Evolutionary conservation across 257 asterid species (phyloP).

Genomic region (Cynanchum wilfordii): DNA sequence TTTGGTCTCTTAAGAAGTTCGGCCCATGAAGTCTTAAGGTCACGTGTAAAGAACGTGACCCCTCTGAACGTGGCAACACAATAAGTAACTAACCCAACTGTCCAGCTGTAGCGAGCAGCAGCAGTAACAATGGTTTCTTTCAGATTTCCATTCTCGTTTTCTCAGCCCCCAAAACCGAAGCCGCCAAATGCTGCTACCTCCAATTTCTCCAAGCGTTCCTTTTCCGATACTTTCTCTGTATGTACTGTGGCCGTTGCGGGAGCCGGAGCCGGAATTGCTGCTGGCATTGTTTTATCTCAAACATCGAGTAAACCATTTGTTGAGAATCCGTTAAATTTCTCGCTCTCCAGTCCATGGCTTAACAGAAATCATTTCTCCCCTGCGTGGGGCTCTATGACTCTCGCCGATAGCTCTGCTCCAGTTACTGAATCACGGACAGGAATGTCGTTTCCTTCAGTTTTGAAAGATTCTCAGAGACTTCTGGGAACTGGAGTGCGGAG

Average conservation of each 20-base stretch:
- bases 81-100: not conserved
- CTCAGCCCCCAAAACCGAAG: slow-evolving; percentile 64
- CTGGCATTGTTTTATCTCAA: slow-evolving; percentile 46
- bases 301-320: slow-evolving; percentile 32
- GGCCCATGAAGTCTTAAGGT: not conserved
- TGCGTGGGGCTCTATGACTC: slow-evolving; percentile 66
- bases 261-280: slow-evolving; percentile 29
- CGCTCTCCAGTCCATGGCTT: slow-evolving; percentile 32
- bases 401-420: slow-evolving; percentile 41
- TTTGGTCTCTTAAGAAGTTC: no score
- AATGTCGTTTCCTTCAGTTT: slow-evolving; percentile 61
- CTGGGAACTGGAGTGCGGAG: slow-evolving; percentile 79
- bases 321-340: slow-evolving; percentile 40
- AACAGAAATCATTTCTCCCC: slow-evolving; percentile 24
- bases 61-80: not conserved
- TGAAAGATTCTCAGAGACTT: slow-evolving; percentile 68
- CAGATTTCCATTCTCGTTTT: slow-evolving; percentile 85
- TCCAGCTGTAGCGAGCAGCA: not conserved
- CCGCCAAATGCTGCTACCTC: slow-evolving; percentile 33
- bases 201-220: slow-evolving; percentile 14
- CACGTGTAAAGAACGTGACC: not conserved
- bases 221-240: slow-evolving; percentile 32
- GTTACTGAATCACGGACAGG: slow-evolving; percentile 70
- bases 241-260: slow-evolving; percentile 35
- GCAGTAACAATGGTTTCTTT: slow-evolving; percentile 49